Conservation (phyloP, 2,329 filamentous ascomycete species). For the Periconia digitata region DNA sequence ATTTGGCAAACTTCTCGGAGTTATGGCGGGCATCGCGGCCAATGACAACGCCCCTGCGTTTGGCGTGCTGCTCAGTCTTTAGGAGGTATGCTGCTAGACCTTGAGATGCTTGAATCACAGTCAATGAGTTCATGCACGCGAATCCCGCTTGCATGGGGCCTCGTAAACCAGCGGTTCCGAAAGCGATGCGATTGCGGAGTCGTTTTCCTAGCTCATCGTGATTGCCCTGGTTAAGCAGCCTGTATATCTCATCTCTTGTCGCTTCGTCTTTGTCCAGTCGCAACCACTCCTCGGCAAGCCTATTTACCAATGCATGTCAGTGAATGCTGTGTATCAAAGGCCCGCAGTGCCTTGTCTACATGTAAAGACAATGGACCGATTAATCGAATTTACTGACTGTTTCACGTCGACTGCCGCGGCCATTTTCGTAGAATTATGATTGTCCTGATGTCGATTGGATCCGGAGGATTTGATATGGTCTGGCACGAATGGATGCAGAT, state of each 20-base stretch:
- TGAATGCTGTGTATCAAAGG: neutral
- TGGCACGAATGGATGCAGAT: neutral
- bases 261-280: slow-evolving; percentile 57
- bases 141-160: slow-evolving; percentile 68
- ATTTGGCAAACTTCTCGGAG: slow-evolving; percentile 61
- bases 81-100: slow-evolving; percentile 64
- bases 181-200: slow-evolving; percentile 59
- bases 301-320: neutral
- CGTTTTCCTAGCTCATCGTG: slow-evolving; percentile 54
- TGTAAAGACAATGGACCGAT: no score
- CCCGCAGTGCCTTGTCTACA: slow-evolving; percentile 29
- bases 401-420: slow-evolving; percentile 32
- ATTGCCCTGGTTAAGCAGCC: slow-evolving; percentile 51
- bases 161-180: slow-evolving; percentile 64
- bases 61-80: slow-evolving; percentile 45
- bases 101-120: slow-evolving; percentile 65
- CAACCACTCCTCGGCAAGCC: slow-evolving; percentile 59
- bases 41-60: slow-evolving; percentile 57
- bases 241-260: slow-evolving; percentile 58
- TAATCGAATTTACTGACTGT: slow-evolving; percentile 18
- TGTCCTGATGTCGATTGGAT: neutral
- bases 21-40: slow-evolving; percentile 66
- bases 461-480: neutral
- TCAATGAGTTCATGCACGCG: slow-evolving; percentile 61
- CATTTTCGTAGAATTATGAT: slow-evolving; percentile 19